Evolutionary conservation across 352 stramenopile species (phyloP), one percentile per base, ranked within the genome.

Genomic region (Phytophthora sojae): DNA sequence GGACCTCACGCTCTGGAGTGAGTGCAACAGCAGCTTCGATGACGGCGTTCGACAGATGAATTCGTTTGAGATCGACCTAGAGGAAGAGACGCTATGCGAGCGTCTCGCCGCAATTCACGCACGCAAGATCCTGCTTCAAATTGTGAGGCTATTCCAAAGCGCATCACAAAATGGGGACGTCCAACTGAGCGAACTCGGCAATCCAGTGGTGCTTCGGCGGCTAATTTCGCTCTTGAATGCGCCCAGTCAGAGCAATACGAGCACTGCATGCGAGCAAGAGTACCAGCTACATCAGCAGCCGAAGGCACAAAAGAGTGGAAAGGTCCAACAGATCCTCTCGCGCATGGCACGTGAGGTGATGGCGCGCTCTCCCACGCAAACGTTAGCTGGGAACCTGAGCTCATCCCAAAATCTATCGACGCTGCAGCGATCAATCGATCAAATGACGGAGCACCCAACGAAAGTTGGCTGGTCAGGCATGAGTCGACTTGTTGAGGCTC

Each of bases 251-350:
- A 4, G 21, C 39, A 63, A 37, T 52, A 15, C 11, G 49, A 67
- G 47, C 9, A 35, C 30, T 26, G 42, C 47, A 14, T 51, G 21
- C 14, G 54, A 74, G 8, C 6, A 49, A 6, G 54, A 64, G 1
- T 63, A 69, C 26, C 51, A 78, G 15, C 25, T 79, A 12, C 67
- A 74, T 26, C 56, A 73, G 7, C 74, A 76, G 15, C 35, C 25
- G 21, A 72, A 76, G 17, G 58, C 56, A 15, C 71, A 74, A 61
- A 71, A 70, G 8, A 62, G 57, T 17, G 79, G 75, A 0, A 86
- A 83, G 12, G 73, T 89, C 15, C 89, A 96, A 54, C 75, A 83
- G 19, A 94, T 96, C 19, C 73, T 96, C 1, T 66, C 69, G n/a
- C 84, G 89, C 9, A 83, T 85, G 19, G 63, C 73, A 7, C 44